Evolutionary conservation across 495 filamentous ascomycete species (phyloP).

Genomic region (Aspergillus campestris): DNA sequence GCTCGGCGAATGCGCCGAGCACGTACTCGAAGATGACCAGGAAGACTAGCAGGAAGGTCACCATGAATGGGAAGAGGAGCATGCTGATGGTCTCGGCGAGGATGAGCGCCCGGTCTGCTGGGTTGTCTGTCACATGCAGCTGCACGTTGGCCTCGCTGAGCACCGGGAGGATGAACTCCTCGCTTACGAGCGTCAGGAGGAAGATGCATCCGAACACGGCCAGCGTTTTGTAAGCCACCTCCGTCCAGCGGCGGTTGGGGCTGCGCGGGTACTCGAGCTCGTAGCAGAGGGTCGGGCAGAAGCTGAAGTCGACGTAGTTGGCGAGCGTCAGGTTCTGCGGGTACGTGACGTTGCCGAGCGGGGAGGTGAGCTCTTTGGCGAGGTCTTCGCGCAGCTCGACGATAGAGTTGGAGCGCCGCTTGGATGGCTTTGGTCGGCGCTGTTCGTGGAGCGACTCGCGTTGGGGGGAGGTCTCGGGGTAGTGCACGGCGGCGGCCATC

Average conservation of each 20-base stretch:
- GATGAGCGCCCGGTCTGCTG: slow-evolving; percentile 64
- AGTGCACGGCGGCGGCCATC: slow-evolving; percentile 60
- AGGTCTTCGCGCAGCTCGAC: slow-evolving; percentile 72
- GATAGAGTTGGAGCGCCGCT: slow-evolving; percentile 42
- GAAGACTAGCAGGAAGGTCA: slow-evolving; percentile 91
- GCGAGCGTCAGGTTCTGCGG: slow-evolving; percentile 72
- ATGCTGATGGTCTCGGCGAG: slow-evolving; percentile 87
- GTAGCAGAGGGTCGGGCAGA: slow-evolving; percentile 95
- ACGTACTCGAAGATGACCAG: slow-evolving; percentile 97
- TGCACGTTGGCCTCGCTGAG: slow-evolving; percentile 64
- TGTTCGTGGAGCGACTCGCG: too few relatives aligned
- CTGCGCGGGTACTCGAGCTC: slow-evolving; percentile 93
- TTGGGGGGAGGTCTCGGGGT: slow-evolving; percentile 52
- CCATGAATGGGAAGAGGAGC: slow-evolving; percentile 95
- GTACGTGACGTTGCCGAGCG: slow-evolving; percentile 82
- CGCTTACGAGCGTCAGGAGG: slow-evolving; percentile 78
- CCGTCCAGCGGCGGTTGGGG: slow-evolving; percentile 62
- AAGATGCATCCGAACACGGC: slow-evolving; percentile 97
- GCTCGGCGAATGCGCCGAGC: slow-evolving; percentile 85
- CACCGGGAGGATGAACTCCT: slow-evolving; percentile 93
- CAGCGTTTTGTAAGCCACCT: slow-evolving; percentile 75
- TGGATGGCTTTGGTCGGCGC: slow-evolving; percentile 4
- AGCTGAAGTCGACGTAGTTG: slow-evolving; percentile 82
- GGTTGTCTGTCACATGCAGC: slow-evolving; percentile 49
- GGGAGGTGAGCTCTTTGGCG: slow-evolving; percentile 82